Evolutionary conservation across 2,329 filamentous ascomycete species (phyloP), one percentile per base, ranked within the genome.

Genomic region (Phyllosticta citriasiana): DNA sequence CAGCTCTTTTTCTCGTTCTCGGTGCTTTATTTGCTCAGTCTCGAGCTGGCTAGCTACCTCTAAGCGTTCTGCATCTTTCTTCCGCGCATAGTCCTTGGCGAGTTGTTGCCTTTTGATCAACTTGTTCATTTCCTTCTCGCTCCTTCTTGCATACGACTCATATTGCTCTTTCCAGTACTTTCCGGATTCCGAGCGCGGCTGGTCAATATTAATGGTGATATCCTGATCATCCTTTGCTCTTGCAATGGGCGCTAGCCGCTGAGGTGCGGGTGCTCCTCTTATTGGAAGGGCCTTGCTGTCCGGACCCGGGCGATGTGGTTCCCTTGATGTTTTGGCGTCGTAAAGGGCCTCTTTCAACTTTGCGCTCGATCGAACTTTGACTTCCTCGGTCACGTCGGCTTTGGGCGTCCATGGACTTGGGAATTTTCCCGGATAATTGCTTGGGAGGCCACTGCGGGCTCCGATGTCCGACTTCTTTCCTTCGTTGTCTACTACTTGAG

Each of bases 101-200:
- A 90, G 79, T 69, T 89, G 84, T 77, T 91, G 90, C 78, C 91
- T 92, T 69, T 84, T 84, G 69, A 92, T 82, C 69, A 93, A 79
- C 75, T 88, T 89, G 76, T 86, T 85, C 79, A 91, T 86, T 72
- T 92, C 87, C 53, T 79, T 81, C 71, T 84, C 84, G 64, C 88
- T 88, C 64, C 88, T 87, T 53, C 84, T 79, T 56, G 89, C 85
- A 68, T 92, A 93, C 60, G 80, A 82, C 66, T 89, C 82, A 67
- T 88, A 92, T 69, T 91, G 84, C 25, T 83, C 81, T 73, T 92
- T 92, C 89, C 89, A 93, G 73, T 88, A 91, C 67, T 82, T 85
- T 6, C 88, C 88, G 3, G 88, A 91, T 63, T 87, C 82, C 1
- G 88, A 90, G 64, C 85, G 83, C 6, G 89, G 88, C 67, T 89